Evolutionary conservation across 2,329 filamentous ascomycete genomes (phyloP).

Genomic region (Drechmeria coniospora): DNA sequence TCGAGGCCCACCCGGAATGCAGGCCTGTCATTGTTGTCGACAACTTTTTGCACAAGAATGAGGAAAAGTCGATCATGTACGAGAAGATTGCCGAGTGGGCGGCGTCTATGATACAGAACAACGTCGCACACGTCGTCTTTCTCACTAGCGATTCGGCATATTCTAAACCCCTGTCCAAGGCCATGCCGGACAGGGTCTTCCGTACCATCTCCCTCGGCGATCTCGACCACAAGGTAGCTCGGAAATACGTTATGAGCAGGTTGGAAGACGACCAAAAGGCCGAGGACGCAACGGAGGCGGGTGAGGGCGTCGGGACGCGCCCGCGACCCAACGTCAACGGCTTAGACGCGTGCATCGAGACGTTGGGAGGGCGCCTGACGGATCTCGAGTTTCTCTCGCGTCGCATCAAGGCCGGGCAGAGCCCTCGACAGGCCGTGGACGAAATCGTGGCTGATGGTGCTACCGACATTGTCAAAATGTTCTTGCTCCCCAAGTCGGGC

Average conservation of each 20-base stretch:
- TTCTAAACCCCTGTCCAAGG: constrained; percentile 72
- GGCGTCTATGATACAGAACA: constrained; percentile 67
- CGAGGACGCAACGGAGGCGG: constrained; percentile 12
- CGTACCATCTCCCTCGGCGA: constrained; percentile 75
- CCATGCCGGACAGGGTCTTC: constrained; percentile 83
- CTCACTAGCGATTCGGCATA: constrained; percentile 81
- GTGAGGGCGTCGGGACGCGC: constrained; percentile 9
- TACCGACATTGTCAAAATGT: constrained; percentile 87
- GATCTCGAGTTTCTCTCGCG: constrained; percentile 91
- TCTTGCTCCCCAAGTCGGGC: constrained; percentile 49
- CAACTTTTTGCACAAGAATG: constrained; percentile 74
- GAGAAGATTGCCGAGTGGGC: constrained; percentile 84
- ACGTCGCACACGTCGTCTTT: constrained; percentile 88
- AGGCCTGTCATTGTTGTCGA: constrained; percentile 78
- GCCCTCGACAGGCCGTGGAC: constrained; percentile 61
- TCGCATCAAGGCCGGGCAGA: constrained; percentile 74
- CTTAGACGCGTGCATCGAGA: constrained; percentile 66
- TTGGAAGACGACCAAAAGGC: constrained; percentile 37
- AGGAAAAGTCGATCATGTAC: constrained; percentile 49
- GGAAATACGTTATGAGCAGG: constrained; percentile 77
- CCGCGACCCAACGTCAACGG: constrained; percentile 40
- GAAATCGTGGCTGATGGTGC: constrained; percentile 84
- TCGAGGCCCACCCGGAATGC: constrained; percentile 76
- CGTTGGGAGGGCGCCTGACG: constrained; percentile 80
- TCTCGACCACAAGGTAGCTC: constrained; percentile 71